Evolutionary conservation across 139 green algal species (phyloP), one percentile per base, ranked within the genome.

Genomic region (Micromonas commoda): DNA sequence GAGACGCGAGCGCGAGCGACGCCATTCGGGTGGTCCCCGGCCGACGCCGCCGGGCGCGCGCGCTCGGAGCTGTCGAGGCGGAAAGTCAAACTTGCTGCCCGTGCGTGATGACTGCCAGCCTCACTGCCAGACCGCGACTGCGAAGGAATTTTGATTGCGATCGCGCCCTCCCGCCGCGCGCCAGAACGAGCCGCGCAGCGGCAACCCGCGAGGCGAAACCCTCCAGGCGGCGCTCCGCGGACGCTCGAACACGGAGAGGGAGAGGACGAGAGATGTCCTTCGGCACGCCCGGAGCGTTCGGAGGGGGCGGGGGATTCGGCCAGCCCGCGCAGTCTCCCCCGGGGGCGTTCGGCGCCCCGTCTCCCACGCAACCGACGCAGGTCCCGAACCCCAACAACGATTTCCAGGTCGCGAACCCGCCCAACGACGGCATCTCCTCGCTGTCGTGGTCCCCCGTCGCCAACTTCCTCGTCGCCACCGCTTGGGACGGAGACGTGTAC

Each of bases 401-500:
- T 51, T 60, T 92, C 2, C 89, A 96, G 73, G 85, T 97, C 32
- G 37, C 80, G 31, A 83, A 83, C 2, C 82, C 88, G 64, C 83
- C 88, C 3, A 79, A 37, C 24, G 94, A 98, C 73, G 87, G 91
- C 24, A 89, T 98, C 23, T 90, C 83, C 65, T 93, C 86, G 81
- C 24, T 98, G 1, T 72, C 65, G 24, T 98, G 94, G 76, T 96
- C 89, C 79, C 89, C 91, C 38, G 80, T 67, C 16, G 87, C 90
- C 52, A 97, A 98, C 83, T 85, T 90, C 45, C 86, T 98, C 16
- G 86, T 93, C 1, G 91, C 91, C 9, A 96, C 93, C 0, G 96
- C 87, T 1, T 97, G 92, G 92, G 92, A 97, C 77, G 90, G 91
- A 73, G 89, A 71, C 3, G 89, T 91, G 34, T 83, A 88, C 45